A percentile compares a stretch with the other conserved stretches of the same genome.
These are phyloP conservation scores for Scolecobasidium constrictum DNA, from an alignment of 2,329 filamentous ascomycete genomes.

Conservation along the genomic window DNA sequence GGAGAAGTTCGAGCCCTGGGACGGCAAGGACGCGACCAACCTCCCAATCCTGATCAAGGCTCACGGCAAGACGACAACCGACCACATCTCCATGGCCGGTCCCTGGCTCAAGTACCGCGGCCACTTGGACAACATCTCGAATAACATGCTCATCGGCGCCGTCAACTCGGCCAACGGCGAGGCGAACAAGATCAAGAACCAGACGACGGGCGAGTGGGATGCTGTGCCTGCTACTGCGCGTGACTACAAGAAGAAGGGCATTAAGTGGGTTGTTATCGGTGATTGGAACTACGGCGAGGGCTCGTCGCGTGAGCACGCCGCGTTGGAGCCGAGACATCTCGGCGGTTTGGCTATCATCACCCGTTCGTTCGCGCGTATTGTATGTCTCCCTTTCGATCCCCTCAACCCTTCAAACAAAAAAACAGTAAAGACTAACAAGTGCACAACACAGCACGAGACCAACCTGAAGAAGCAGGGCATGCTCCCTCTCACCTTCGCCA, in stretches of 20 bases:
- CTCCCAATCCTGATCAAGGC: slow-evolving; percentile 94
- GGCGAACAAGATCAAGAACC: slow-evolving; percentile 96
- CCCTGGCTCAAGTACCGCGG: slow-evolving; percentile 99
- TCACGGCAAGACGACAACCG: slow-evolving; percentile 91
- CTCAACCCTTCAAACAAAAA: slow-evolving; percentile 7
- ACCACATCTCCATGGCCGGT: slow-evolving; percentile 95
- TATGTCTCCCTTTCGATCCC: slow-evolving; percentile 25
- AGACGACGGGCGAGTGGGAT: slow-evolving; percentile 70
- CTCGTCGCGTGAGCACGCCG: slow-evolving; percentile 93
- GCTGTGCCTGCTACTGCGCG: slow-evolving; percentile 88
- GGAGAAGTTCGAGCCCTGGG: slow-evolving; percentile 74
- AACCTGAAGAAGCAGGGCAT: slow-evolving; percentile 99
- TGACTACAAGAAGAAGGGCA: slow-evolving; percentile 96
- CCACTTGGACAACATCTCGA: slow-evolving; percentile 98
- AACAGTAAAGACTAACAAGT: slow-evolving; percentile 3
- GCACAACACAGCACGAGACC: slow-evolving; percentile 65
- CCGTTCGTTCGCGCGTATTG: slow-evolving; percentile 90
- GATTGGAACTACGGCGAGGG: slow-evolving; percentile 99
- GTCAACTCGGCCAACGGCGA: slow-evolving; percentile 93
- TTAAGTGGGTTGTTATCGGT: slow-evolving; percentile 94
- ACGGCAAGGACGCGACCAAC: slow-evolving; percentile 78
- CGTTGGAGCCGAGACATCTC: slow-evolving; percentile 93
- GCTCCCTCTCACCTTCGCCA: slow-evolving; percentile 90
- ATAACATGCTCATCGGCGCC: slow-evolving; percentile 98
- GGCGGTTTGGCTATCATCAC: slow-evolving; percentile 96